A percentile compares a stretch with the other conserved stretches of the same genome.
These are phyloP conservation scores for Gentiana straminea DNA, from an alignment of 257 asterid genomes.

Conservation along the genomic window DNA sequence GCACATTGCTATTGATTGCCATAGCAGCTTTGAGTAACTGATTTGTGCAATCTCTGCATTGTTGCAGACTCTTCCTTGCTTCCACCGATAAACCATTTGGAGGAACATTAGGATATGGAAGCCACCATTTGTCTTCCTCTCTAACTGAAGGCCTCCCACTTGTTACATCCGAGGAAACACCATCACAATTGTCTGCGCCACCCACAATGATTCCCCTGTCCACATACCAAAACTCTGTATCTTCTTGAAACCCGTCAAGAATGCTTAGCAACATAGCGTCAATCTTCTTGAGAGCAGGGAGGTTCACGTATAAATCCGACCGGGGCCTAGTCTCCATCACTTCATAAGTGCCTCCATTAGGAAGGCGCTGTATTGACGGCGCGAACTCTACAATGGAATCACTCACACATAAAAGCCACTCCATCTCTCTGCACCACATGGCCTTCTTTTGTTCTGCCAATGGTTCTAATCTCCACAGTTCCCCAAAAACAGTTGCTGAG, in stretches of 20 bases:
- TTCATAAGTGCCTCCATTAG: constrained; percentile 79
- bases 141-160: constrained; percentile 83
- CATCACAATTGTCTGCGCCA: constrained; percentile 36
- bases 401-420: constrained; percentile 80
- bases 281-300: constrained; percentile 97
- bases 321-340: constrained; percentile 80
- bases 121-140: constrained; percentile 99
- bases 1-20: constrained; percentile 84
- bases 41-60: constrained; percentile 88
- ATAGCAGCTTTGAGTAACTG: constrained; percentile 95
- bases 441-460: constrained; percentile 70
- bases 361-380: constrained; percentile 73
- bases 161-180: constrained; percentile 25
- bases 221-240: constrained; percentile 80
- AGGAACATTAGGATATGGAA: constrained; percentile 92
- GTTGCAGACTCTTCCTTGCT: constrained; percentile 81
- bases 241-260: constrained; percentile 76
- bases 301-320: constrained; percentile 67
- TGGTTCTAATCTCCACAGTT: constrained; percentile 94
- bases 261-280: constrained; percentile 83
- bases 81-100: constrained; percentile 76
- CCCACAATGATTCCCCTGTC: constrained; percentile 64
- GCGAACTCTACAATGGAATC: constrained; percentile 92
- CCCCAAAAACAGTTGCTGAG: constrained; percentile 90
- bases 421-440: constrained; percentile 96